A percentile compares a stretch with the other conserved stretches of the same genome.
Conservation (phyloP, 441 rosid species). For the Euphorbia schlechtendalii region DNA sequence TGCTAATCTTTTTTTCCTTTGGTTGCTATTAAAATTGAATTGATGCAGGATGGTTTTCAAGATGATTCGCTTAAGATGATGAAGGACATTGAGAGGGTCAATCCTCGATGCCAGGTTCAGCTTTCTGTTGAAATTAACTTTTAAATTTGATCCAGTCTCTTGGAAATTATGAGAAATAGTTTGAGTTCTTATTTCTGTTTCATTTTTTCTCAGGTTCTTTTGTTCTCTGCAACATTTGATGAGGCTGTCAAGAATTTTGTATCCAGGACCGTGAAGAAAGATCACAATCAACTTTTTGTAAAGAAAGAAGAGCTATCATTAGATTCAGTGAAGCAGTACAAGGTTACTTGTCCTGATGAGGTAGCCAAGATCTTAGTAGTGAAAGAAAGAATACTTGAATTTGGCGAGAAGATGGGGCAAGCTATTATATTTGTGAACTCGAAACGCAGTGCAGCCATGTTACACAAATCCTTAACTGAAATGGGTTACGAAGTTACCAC, state of each 20-base stretch:
- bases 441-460: constrained; percentile 46
- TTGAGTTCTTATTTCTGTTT: constrained; percentile 11
- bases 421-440: constrained; percentile 71
- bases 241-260: constrained; percentile 81
- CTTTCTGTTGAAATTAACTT: background rate
- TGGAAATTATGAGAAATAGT: background rate
- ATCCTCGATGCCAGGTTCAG: constrained; percentile 68
- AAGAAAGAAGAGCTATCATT: constrained; percentile 83
- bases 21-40: constrained; percentile 14
- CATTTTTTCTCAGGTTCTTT: constrained; percentile 56
- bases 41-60: constrained; percentile 79
- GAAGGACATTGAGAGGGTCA: constrained; percentile 63
- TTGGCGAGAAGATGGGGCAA: constrained; percentile 84
- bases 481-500: constrained; percentile 83
- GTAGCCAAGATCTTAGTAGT: constrained; percentile 57
- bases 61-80: constrained; percentile 85
- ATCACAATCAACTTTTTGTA: constrained; percentile 75
- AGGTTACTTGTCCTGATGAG: constrained; percentile 75
- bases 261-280: constrained; percentile 42
- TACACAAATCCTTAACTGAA: constrained; percentile 58
- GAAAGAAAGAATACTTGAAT: constrained; percentile 78
- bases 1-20: background rate
- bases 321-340: constrained; percentile 85
- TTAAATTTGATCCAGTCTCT: background rate
- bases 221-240: constrained; percentile 92